phyloP scores from a whole-genome alignment of 2,329 filamentous ascomycete genomes.

The Arthrobotrys pseudoclavata region DNA sequence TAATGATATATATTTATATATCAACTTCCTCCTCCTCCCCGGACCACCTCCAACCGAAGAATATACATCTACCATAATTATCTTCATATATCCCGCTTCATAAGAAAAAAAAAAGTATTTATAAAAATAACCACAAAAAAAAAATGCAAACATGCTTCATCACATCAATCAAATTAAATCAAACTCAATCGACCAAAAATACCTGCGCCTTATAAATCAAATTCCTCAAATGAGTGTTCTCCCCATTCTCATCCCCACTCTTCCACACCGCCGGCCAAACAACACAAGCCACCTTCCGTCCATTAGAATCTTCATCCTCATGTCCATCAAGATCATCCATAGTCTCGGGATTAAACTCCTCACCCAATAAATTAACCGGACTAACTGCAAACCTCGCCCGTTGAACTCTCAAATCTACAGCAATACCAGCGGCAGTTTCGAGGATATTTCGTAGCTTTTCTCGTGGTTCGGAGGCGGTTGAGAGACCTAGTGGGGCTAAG shows the following conservation, averaged over 20 bases:
- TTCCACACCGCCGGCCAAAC: conserved; percentile 60
- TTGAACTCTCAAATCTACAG: conserved; percentile 54
- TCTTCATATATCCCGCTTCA: too few relatives aligned
- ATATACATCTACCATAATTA: too few relatives aligned
- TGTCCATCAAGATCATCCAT: conserved; percentile 58
- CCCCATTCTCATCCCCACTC: conserved; percentile 58
- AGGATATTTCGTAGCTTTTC: conserved; percentile 54
- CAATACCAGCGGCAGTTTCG: conserved; percentile 47
- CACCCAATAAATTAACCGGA: conserved; percentile 42
- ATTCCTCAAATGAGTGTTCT: conserved; percentile 58
- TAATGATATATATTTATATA: too few relatives aligned
- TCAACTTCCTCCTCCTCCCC: too few relatives aligned
- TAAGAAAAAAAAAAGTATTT: too few relatives aligned
- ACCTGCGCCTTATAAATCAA: conserved; percentile 60
- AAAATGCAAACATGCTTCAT: too few relatives aligned
- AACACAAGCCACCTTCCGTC: conserved; percentile 52
- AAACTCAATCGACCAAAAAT: conserved; percentile 46
- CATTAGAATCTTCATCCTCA: conserved; percentile 54
- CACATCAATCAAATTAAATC: not conserved
- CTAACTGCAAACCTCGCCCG: conserved; percentile 46
- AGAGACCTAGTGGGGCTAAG: conserved; percentile 51
- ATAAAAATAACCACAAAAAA: too few relatives aligned
- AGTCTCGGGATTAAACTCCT: conserved; percentile 50
- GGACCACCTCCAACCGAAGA: too few relatives aligned
- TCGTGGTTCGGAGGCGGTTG: conserved; percentile 48